Evolutionary conservation across 2,329 filamentous ascomycete genomes (phyloP), one percentile per base, ranked within the genome.

Genomic region (Microcera coccophila): DNA sequence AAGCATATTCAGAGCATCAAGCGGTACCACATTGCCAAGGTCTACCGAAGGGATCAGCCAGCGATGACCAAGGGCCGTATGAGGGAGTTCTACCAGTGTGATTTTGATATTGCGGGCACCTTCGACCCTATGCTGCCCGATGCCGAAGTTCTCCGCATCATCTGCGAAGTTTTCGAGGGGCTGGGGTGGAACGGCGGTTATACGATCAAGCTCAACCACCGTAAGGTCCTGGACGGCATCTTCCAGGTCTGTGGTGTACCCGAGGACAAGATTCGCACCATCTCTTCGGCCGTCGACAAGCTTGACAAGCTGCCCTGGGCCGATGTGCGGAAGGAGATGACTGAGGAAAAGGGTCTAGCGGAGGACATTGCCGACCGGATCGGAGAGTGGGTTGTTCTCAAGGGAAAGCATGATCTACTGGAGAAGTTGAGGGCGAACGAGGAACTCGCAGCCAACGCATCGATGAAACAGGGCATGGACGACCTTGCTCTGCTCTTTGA

Each of bases 81-180:
- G 85, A 81, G 91, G 60, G 91, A 96, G 69, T 95, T 95, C 68
- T 95, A 94, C 72, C 90, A 96, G 68, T 96, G 90, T 71, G 91
- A 97, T 69, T 94, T 96, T 62, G 90, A 96, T 63, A 91, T 96
- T 68, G 90, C 90, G 11, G 90, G 90, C 48, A 74, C 72, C 32
- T 94, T 89, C 70, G 91, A 95, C 63, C 70, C 87, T 41, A 95
- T 96, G 90, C 78, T 95, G 19, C 88, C 90, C 43, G 91, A 96
- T 61, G 87, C 90, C 28, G 90, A 96, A 70, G 85, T 95, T 45
- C 70, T 97, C 56, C 79, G 85, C 44, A 90, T 96, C 53, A 80
- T 87, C 42, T 82, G 81, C 57, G 90, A 96, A 63, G 85, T 95
- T 31, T 95, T 96, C 59, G 81, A 91, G 54, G 79, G 79, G 36